Evolutionary conservation across 2,329 filamentous ascomycete genomes (phyloP).

Genomic region (Phoma sp.): DNA sequence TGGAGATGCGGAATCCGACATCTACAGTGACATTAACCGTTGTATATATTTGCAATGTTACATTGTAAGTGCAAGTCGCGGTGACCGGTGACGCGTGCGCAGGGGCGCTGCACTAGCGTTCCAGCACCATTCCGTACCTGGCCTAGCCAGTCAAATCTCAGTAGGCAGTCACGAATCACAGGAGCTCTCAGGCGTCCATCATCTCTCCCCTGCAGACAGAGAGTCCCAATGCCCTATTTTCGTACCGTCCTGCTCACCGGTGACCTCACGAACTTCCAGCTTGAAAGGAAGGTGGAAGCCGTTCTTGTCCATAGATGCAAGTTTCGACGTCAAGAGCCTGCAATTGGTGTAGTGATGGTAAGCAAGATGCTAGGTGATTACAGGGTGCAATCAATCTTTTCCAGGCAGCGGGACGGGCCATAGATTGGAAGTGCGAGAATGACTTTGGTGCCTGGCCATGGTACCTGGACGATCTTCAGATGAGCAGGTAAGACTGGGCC

Average conservation of each 20-base stretch:
- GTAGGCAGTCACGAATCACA: conserved; percentile 1
- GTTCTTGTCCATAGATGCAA: neutral
- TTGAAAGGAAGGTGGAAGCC: neutral
- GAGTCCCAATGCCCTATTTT: neutral
- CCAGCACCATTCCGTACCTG: neutral
- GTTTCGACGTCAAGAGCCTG: neutral
- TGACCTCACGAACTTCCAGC: neutral
- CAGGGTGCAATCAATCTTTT: neutral
- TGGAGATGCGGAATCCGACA: no score
- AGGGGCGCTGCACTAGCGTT: neutral
- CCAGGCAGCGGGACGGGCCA: neutral
- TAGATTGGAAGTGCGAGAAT: neutral
- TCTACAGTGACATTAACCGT: no score
- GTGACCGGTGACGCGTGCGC: neutral
- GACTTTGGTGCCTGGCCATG: neutral
- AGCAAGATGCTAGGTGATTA: neutral
- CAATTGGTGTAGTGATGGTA: neutral
- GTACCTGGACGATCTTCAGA: neutral
- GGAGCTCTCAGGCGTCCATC: conserved; percentile 2
- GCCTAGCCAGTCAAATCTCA: neutral
- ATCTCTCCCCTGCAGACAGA: neutral
- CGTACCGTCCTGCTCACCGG: neutral
- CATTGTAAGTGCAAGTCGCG: neutral
- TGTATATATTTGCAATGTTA: neutral
- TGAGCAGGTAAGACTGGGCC: neutral